Evolutionary conservation across 139 green algal species (phyloP).

Genomic region (Micractinium sp.): DNA sequence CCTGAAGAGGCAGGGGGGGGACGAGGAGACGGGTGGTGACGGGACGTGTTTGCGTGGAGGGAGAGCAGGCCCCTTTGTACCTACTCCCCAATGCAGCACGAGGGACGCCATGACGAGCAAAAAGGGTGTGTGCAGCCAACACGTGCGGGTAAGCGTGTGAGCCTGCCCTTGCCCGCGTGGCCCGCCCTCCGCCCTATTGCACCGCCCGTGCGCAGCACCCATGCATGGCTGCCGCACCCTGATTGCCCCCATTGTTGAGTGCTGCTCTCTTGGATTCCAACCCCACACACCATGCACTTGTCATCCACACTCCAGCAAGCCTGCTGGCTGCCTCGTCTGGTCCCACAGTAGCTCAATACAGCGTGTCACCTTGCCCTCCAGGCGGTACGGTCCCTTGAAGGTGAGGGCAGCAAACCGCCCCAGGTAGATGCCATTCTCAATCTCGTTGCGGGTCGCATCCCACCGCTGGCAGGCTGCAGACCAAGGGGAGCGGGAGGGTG

Average conservation of each 20-base stretch:
- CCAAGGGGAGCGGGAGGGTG: not conserved
- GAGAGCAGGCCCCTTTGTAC: no score
- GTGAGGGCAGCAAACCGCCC: slow-evolving; percentile 51
- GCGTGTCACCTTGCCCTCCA: slow-evolving; percentile 40
- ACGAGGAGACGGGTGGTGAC: not conserved
- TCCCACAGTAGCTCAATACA: no score
- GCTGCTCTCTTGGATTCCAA: no score
- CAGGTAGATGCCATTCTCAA: slow-evolving; percentile 63
- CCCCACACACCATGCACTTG: not conserved
- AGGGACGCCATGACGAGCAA: not conserved
- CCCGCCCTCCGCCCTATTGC: not conserved
- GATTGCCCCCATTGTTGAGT: not conserved
- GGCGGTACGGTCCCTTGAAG: slow-evolving; percentile 49
- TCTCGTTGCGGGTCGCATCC: slow-evolving; percentile 43
- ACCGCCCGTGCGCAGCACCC: not conserved
- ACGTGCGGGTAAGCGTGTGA: no score
- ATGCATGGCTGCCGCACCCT: no score
- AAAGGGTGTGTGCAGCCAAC: not conserved
- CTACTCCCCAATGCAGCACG: no score
- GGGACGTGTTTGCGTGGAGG: not conserved
- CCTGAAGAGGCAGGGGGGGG: not conserved
- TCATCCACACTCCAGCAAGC: not conserved
- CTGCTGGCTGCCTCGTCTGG: not conserved
- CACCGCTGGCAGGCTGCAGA: slow-evolving; percentile 45
- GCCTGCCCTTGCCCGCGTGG: no score